Percentiles rank a stretch among this genome's conserved stretches.
Evolutionary conservation across 2,329 filamentous ascomycete genomes (phyloP).

Genomic region (Fusarium lyarnte): DNA sequence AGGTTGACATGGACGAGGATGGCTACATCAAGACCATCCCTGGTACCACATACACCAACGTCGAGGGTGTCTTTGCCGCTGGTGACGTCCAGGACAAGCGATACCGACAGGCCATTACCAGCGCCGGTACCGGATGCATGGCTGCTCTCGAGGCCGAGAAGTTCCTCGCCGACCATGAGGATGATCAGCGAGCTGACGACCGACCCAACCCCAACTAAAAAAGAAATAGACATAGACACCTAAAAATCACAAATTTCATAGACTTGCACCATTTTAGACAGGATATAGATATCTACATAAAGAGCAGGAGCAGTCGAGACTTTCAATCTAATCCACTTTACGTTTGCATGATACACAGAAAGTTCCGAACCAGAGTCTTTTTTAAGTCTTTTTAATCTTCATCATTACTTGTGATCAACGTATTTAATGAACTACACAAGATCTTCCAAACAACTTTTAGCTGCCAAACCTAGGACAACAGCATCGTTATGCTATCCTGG

Average conservation of each 20-base stretch:
- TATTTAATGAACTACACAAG: neutral
- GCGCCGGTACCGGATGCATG: conserved; percentile 93
- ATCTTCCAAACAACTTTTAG: conserved; percentile 8
- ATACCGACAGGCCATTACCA: conserved; percentile 97
- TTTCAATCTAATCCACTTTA: conserved; percentile 21
- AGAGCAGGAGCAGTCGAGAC: conserved; percentile 24
- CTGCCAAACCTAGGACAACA: conserved; percentile 15
- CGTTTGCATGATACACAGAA: neutral
- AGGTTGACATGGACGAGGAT: conserved; percentile 87
- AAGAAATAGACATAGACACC: neutral
- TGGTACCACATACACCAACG: conserved; percentile 86
- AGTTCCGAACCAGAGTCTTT: neutral
- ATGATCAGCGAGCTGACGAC: conserved; percentile 24
- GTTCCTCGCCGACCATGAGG: conserved; percentile 81
- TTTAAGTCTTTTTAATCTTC: neutral
- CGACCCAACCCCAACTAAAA: conserved; percentile 26
- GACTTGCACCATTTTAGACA: conserved; percentile 35
- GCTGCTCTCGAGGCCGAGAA: conserved; percentile 97
- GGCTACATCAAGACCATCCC: conserved; percentile 91
- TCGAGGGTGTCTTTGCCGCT: conserved; percentile 93
- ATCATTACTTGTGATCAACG: conserved; percentile 16
- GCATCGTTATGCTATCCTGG: conserved; percentile 26
- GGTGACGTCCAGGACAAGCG: conserved; percentile 99
- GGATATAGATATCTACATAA: conserved; percentile 33
- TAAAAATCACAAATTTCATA: conserved; percentile 31